phyloP scores from a whole-genome alignment of 768 basidiomycete species.

The Pleurotus ostreatus region DNA sequence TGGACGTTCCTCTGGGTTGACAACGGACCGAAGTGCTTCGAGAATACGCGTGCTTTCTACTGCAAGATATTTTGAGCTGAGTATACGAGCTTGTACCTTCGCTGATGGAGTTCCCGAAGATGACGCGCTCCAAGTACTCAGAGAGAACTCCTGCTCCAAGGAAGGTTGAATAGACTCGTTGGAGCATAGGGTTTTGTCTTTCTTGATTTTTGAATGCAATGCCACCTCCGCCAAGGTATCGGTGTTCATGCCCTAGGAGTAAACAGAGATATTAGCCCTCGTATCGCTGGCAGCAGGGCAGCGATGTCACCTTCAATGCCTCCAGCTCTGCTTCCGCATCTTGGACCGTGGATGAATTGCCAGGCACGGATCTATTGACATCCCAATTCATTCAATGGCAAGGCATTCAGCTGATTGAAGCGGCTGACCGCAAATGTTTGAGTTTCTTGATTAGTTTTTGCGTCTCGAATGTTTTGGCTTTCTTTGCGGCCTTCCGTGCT shows the following conservation, averaged over 20 bases:
- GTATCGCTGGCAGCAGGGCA: neutral
- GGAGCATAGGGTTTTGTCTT: constrained; percentile 56
- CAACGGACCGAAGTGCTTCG: constrained; percentile 39
- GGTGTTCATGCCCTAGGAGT: constrained; percentile 48
- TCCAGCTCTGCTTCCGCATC: constrained; percentile 60
- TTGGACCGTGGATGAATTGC: constrained; percentile 29
- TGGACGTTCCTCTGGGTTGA: constrained; percentile 24
- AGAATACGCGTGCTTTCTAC: constrained; percentile 50
- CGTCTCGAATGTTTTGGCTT: constrained; percentile 75
- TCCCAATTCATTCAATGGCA: too few relatives aligned
- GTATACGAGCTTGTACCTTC: constrained; percentile 67
- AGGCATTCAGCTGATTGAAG: neutral
- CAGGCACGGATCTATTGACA: too few relatives aligned
- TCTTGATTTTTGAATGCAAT: constrained; percentile 68
- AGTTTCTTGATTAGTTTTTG: constrained; percentile 82
- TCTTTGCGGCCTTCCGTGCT: constrained; percentile 73
- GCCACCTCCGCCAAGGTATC: constrained; percentile 61
- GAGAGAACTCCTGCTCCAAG: constrained; percentile 38
- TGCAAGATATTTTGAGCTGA: constrained; percentile 76
- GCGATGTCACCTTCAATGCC: constrained; percentile 54
- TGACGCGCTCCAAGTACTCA: constrained; percentile 23
- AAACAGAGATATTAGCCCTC: neutral
- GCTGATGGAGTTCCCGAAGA: constrained; percentile 38
- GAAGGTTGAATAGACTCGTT: constrained; percentile 44
- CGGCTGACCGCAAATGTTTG: constrained; percentile 57